Evolutionary conservation across 2,329 filamentous ascomycete genomes (phyloP).

Genomic region (Talaromyces sp.): DNA sequence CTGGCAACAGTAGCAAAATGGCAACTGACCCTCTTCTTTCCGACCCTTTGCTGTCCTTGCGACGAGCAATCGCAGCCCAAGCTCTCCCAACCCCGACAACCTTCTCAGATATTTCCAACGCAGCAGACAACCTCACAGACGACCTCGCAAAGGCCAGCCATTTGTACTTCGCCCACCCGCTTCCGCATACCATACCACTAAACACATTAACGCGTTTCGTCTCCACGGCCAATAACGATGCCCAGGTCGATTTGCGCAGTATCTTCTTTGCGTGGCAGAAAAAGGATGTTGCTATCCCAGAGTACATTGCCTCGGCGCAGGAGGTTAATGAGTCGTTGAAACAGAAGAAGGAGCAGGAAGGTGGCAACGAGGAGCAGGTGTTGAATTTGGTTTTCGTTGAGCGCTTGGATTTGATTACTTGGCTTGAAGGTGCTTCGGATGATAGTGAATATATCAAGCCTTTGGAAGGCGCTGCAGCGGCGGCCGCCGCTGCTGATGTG

Average conservation of each 20-base stretch:
- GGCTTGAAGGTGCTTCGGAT: conserved; percentile 84
- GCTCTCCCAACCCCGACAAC: conserved; percentile 70
- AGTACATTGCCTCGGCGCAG: conserved; percentile 83
- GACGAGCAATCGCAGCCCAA: conserved; percentile 72
- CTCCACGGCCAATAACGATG: conserved; percentile 61
- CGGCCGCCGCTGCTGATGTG: conserved; percentile 42
- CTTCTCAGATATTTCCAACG: conserved; percentile 56
- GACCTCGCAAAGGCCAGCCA: conserved; percentile 73
- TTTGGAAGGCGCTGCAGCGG: conserved; percentile 56
- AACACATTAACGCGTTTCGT: conserved; percentile 79
- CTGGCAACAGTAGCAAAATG: conserved; percentile 39
- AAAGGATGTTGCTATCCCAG: conserved; percentile 81
- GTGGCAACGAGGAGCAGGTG: conserved; percentile 56
- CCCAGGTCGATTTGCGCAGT: conserved; percentile 79
- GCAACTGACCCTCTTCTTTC: conserved; percentile 51
- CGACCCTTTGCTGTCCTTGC: conserved; percentile 79
- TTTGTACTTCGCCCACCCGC: conserved; percentile 66
- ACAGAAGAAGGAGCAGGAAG: conserved; percentile 29
- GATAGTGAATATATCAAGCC: conserved; percentile 92
- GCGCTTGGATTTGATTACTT: conserved; percentile 85
- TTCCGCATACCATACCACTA: conserved; percentile 64
- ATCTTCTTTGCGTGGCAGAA: conserved; percentile 97
- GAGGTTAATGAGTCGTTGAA: conserved; percentile 74
- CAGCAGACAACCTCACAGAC: conserved; percentile 56
- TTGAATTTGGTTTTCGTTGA: conserved; percentile 91